Evolutionary conservation across 352 stramenopile genomes (phyloP).

Genomic region (Phytophthora sansomeana): DNA sequence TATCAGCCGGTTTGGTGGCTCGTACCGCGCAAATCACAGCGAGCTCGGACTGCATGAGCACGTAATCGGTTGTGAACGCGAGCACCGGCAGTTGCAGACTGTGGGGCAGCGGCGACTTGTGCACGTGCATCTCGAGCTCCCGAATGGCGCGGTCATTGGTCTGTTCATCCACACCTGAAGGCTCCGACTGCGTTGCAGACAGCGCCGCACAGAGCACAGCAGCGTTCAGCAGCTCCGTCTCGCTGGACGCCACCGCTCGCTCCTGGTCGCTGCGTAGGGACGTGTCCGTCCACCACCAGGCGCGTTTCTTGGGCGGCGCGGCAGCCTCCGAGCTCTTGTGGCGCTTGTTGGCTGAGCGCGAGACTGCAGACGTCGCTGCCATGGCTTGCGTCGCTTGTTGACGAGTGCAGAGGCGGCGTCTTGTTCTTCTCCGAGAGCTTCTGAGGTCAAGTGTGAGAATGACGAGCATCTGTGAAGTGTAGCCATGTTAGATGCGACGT

Average conservation of each 20-base stretch:
- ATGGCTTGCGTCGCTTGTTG: slow-evolving; percentile 9
- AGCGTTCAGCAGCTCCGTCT: slow-evolving; percentile 79
- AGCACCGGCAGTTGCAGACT: slow-evolving; percentile 63
- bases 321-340: slow-evolving; percentile 5
- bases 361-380: slow-evolving; percentile 20
- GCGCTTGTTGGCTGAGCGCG: slow-evolving; percentile 13
- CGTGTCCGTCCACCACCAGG: slow-evolving; percentile 62
- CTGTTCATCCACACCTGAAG: slow-evolving; percentile 21
- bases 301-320: slow-evolving; percentile 16
- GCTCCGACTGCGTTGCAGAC: slow-evolving; percentile 40
- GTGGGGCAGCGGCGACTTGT: slow-evolving; percentile 75
- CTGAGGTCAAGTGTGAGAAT: slow-evolving; percentile 3
- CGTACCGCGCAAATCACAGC: slow-evolving; percentile 75
- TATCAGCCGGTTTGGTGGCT: slow-evolving; percentile 62
- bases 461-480: slow-evolving; percentile 18
- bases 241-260: slow-evolving; percentile 49
- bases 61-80: slow-evolving; percentile 57
- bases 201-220: slow-evolving; percentile 79
- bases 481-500: slow-evolving; percentile 32
- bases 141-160: slow-evolving; percentile 28
- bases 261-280: slow-evolving; percentile 12
- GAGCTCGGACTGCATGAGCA: slow-evolving; percentile 68
- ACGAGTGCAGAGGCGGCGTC: neutral
- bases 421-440: slow-evolving; percentile 1
- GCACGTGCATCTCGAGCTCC: slow-evolving; percentile 66